These are phyloP conservation scores for Neofusicoccum umdonicola DNA, from an alignment of 2,329 filamentous ascomycete genomes.

Conservation along the genomic window DNA sequence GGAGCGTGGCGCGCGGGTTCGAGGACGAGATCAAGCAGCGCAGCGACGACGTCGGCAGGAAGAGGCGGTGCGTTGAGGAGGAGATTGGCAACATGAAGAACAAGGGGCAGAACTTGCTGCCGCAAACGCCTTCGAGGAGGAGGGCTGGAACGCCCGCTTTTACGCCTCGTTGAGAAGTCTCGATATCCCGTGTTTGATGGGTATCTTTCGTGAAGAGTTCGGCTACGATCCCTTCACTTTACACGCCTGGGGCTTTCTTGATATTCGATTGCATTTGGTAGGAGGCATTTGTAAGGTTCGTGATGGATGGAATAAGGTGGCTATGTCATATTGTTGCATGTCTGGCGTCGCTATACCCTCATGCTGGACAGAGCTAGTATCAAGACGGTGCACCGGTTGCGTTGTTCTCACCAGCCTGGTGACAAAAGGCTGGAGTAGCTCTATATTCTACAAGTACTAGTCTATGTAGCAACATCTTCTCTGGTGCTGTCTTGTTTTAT, in stretches of 20 bases:
- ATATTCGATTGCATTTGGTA: background rate
- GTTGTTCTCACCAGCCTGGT: background rate
- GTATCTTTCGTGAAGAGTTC: background rate
- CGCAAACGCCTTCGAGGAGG: slow-evolving; percentile 38
- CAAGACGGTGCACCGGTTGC: background rate
- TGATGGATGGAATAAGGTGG: background rate
- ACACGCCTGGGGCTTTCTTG: background rate
- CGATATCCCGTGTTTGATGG: too few species aligned
- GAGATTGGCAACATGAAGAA: slow-evolving; percentile 54
- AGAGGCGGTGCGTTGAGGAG: slow-evolving; percentile 48
- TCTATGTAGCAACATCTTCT: background rate
- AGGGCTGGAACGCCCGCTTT: background rate
- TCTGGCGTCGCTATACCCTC: background rate
- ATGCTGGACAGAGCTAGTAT: background rate
- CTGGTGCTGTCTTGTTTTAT: background rate
- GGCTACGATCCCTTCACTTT: background rate
- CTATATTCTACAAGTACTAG: background rate
- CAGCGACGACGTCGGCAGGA: slow-evolving; percentile 51
- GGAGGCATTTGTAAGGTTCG: background rate
- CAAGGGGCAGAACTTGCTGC: slow-evolving; percentile 53
- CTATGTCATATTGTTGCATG: background rate
- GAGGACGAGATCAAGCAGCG: slow-evolving; percentile 56
- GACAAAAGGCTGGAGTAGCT: background rate
- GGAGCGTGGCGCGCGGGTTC: slow-evolving; percentile 52
- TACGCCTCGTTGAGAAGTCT: background rate